These are phyloP conservation scores for Clavispora asparagi DNA, from an alignment of 805 yeast species.

Conservation along the genomic window DNA sequence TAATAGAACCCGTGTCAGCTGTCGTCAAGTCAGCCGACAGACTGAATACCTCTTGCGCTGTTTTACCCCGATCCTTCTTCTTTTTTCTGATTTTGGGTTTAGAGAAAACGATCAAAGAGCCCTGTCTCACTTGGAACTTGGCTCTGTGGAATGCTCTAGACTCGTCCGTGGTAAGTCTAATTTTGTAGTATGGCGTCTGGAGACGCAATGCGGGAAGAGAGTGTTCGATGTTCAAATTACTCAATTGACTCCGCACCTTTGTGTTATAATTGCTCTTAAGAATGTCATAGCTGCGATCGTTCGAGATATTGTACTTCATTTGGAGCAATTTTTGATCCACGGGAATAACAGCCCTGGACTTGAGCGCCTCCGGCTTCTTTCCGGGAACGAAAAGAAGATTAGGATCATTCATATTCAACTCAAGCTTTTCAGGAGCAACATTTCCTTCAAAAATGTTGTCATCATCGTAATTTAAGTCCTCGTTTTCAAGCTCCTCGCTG, in stretches of 20 bases:
- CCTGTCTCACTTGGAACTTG: slow-evolving; percentile 68
- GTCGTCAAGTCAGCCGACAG: slow-evolving; percentile 70
- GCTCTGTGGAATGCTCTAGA: slow-evolving; percentile 80
- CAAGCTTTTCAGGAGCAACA: slow-evolving; percentile 35
- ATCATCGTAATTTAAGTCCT: slow-evolving; percentile 52
- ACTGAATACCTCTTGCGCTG: slow-evolving; percentile 66
- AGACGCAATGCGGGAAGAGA: slow-evolving; percentile 80
- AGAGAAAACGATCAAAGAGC: slow-evolving; percentile 69
- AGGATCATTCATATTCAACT: slow-evolving; percentile 85
- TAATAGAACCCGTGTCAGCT: slow-evolving; percentile 76
- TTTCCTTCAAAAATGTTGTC: slow-evolving; percentile 72
- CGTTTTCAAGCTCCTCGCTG: slow-evolving; percentile 7
- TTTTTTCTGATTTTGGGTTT: slow-evolving; percentile 74
- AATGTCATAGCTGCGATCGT: slow-evolving; percentile 80
- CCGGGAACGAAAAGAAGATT: slow-evolving; percentile 62
- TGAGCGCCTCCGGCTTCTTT: slow-evolving; percentile 12
- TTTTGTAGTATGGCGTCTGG: slow-evolving; percentile 89
- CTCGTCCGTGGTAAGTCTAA: slow-evolving; percentile 59
- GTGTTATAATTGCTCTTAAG: slow-evolving; percentile 83
- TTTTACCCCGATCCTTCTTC: slow-evolving; percentile 85
- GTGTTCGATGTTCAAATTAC: slow-evolving; percentile 87
- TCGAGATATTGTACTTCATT: slow-evolving; percentile 74
- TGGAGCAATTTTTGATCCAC: slow-evolving; percentile 49
- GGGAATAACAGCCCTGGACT: slow-evolving; percentile 41
- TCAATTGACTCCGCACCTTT: slow-evolving; percentile 87